A percentile compares a stretch with the other conserved stretches of the same genome.
Evolutionary conservation across 2,329 filamentous ascomycete genomes (phyloP).

Genomic region (Cladophialophora chaetospira): DNA sequence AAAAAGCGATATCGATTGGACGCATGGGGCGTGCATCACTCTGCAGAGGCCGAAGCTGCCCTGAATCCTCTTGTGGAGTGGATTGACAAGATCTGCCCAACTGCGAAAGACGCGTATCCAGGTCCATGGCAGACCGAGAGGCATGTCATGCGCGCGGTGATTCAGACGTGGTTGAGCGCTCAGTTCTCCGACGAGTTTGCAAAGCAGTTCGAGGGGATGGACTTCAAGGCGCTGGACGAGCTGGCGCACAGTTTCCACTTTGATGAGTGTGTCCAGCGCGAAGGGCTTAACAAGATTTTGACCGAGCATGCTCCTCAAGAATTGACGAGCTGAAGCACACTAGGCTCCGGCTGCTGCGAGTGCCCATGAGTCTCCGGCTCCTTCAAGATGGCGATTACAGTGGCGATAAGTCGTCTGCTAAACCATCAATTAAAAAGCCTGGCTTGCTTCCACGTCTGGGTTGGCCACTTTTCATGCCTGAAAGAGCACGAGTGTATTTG

Average conservation of each 20-base stretch:
- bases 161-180: slow-evolving; percentile 53
- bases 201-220: slow-evolving; percentile 55
- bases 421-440: too few species aligned
- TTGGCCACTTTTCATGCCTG: too few species aligned
- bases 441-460: too few species aligned
- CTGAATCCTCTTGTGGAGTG: slow-evolving; percentile 48
- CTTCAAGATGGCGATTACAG: too few species aligned
- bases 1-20: slow-evolving; percentile 57
- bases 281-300: slow-evolving; percentile 55
- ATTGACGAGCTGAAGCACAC: too few species aligned
- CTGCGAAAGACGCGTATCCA: slow-evolving; percentile 49
- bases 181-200: slow-evolving; percentile 58
- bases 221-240: slow-evolving; percentile 55
- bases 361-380: too few species aligned
- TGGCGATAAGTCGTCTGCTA: too few species aligned
- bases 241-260: slow-evolving; percentile 57
- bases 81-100: slow-evolving; percentile 48
- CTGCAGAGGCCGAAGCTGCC: slow-evolving; percentile 47
- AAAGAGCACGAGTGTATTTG: too few species aligned
- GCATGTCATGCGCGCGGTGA: slow-evolving; percentile 49
- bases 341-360: too few species aligned
- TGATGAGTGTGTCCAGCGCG: slow-evolving; percentile 56
- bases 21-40: slow-evolving; percentile 54
- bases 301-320: slow-evolving; percentile 42
- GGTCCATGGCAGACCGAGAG: slow-evolving; percentile 54